Conservation (phyloP, 2,329 filamentous ascomycete species). For the Teratosphaeria zuluensis region DNA sequence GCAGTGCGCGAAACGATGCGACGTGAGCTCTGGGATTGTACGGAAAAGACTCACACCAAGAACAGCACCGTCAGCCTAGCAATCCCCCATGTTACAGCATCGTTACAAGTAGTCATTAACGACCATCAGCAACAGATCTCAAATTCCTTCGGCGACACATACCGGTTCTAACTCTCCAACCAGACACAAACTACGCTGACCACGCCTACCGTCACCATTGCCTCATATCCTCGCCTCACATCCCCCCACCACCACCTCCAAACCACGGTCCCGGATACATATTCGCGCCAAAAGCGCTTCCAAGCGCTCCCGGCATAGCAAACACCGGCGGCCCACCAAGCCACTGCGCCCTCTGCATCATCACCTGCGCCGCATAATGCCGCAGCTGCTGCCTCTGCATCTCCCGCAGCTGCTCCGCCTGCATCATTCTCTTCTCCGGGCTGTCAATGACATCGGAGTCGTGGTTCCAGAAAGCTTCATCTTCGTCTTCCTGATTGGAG, state of each 20-base stretch:
- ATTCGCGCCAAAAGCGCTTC: neutral
- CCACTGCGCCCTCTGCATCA: neutral
- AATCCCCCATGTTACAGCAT: no score
- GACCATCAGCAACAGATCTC: no score
- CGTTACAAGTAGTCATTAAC: no score
- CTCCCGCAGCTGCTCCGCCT: neutral
- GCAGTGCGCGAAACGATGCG: no score
- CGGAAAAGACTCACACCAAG: no score
- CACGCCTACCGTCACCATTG: no score
- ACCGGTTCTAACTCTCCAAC: no score
- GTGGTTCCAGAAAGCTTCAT: neutral
- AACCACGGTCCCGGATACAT: neutral
- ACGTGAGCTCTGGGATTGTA: no score
- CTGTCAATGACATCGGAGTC: neutral
- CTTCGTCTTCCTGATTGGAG: neutral
- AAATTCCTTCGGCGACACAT: no score
- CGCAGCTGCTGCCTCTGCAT: neutral
- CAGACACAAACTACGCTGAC: no score
- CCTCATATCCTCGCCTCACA: neutral
- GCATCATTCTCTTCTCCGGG: neutral
- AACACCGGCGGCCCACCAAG: neutral
- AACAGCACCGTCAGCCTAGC: no score
- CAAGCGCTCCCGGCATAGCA: neutral
- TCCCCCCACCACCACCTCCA: neutral
- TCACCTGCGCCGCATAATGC: neutral